Evolutionary conservation across 495 filamentous ascomycete genomes (phyloP), one percentile per base, ranked within the genome.

Genomic region (Astrothelium macrocarpum): DNA sequence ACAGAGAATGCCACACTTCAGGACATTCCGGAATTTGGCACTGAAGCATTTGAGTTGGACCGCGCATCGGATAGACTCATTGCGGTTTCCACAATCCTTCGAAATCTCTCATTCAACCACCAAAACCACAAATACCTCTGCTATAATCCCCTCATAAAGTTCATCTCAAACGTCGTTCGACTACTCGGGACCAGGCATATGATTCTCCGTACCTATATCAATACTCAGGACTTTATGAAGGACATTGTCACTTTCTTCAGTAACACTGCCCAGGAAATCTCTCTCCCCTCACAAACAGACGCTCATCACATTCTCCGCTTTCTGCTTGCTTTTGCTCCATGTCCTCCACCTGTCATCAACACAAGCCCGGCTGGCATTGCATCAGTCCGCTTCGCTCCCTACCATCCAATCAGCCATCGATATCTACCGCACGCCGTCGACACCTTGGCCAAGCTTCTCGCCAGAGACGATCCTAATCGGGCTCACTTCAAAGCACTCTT

Each of bases 211-310:
- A 89, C 84, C 7, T 79, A 92, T 66, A 76, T 78, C 64, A 94
- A 96, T 74, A 93, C 89, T 3, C 74, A 95, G 70, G 93, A 98
- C 73, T 90, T 98, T 68, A 95, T 95, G 89, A 98, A 98, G 74
- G 94, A 98, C 74, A 79, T 91, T 16, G 84, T 97, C 63, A 87
- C 87, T 46, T 87, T 91, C 62, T 78, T 98, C 42, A 94, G 91
- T 63, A 97, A 98, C 71, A 80, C 93, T 62, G 83, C 91, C 20
- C 84, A 91, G 63, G 79, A 82, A 25, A 84, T 98, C 62, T 85
- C 90, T 69, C 77, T 98, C 32, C 88, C 94, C 18, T 88, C 87
- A 29, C 87, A 90, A 67, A 92, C 97, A 65, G 92, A 98, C 70
- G 91, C 93, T 0, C 78, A 89, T 53, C 89, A 87, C 72, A 79